Base-by-base conservation (phyloP, 2,329 filamentous ascomycete species). In the Ascosphaera aggregata region DNA sequence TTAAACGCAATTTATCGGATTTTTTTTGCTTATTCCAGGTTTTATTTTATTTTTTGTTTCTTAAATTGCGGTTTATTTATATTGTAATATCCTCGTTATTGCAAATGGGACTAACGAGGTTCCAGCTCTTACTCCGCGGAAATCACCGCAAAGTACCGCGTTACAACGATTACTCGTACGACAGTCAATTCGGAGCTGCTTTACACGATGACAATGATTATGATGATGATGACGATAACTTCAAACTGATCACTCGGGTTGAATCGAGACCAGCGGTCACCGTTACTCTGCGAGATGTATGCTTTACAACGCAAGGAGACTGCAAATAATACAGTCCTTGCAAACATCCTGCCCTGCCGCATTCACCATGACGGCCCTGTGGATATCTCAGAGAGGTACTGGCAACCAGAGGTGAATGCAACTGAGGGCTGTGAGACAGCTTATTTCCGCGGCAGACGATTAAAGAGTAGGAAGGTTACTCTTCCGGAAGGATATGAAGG, bases 361-460 rank as follows among this genome's bases (percentile, higher is more conserved):
- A 71, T 94, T 50, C 68, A 85, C 48, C 76, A 91, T 55, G 71
- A 79, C 47, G 85, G 85, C 1, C 64, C 73, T 1, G 63, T 86
- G 40, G 67, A 73, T 38, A 62, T 71, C 1, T 61, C 68, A 3
- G 56, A 68, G 17, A 62, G 72, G 34, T 82, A 80, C 52, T 94
- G 84, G 82, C 64, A 60, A 4, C 78, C 80, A 1, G 56, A 51
- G 20, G 52, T 56, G 18, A 56, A 61, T 45, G 46, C 55, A 54
- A 50, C 65, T 50, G 51, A 64, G 58, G 20, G 36, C 34, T 40
- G 43, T 43, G 60, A 59, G 31, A 68, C 65, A 2, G 64, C 74
- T 18, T 78, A 85, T 51, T 78, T 91, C 45, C 75, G 85, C 44
- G 85, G 85, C 24, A 72, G 82, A 37, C 85, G 79, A 51, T 65